Conservation (phyloP, 2,329 filamentous ascomycete genomes). For the Xylaria polymorpha region DNA sequence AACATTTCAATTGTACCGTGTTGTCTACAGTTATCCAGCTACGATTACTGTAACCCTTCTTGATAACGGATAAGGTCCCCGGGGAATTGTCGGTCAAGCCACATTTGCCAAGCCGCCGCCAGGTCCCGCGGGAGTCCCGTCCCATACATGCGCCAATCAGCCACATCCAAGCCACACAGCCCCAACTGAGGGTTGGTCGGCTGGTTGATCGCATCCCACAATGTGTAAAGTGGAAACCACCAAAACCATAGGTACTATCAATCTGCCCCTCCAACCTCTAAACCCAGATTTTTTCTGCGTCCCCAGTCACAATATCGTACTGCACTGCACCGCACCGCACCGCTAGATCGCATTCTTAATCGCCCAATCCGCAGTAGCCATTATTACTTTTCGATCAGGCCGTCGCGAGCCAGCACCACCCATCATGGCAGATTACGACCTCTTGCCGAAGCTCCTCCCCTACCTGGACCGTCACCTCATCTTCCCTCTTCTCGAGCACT, state of each 20-base stretch:
- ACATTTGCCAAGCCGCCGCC: conserved; percentile 25
- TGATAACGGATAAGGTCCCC: conserved; percentile 23
- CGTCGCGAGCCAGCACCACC: conserved; percentile 45
- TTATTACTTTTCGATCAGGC: conserved; percentile 13
- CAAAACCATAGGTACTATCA: conserved; percentile 36
- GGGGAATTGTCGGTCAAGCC: conserved; percentile 35
- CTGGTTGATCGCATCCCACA: conserved; percentile 35
- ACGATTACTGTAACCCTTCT: conserved; percentile 27
- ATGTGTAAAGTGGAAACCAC: conserved; percentile 37
- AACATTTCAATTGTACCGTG: conserved; percentile 30
- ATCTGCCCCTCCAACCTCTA: conserved; percentile 39
- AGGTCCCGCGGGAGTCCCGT: background rate
- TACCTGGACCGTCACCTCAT: conserved; percentile 96
- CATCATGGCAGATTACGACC: conserved; percentile 76
- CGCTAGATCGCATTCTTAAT: conserved; percentile 23
- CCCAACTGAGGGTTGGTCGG: conserved; percentile 10
- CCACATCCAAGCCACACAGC: conserved; percentile 14
- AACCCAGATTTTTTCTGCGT: conserved; percentile 32
- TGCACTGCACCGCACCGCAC: background rate
- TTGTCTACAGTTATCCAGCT: background rate
- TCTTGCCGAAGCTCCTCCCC: conserved; percentile 88
- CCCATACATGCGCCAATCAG: background rate
- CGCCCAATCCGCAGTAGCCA: conserved; percentile 8
- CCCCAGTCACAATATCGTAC: background rate
- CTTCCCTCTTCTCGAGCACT: conserved; percentile 95